Base-by-base conservation (phyloP, 2,329 filamentous ascomycete genomes). In the Apiospora koreana region DNA sequence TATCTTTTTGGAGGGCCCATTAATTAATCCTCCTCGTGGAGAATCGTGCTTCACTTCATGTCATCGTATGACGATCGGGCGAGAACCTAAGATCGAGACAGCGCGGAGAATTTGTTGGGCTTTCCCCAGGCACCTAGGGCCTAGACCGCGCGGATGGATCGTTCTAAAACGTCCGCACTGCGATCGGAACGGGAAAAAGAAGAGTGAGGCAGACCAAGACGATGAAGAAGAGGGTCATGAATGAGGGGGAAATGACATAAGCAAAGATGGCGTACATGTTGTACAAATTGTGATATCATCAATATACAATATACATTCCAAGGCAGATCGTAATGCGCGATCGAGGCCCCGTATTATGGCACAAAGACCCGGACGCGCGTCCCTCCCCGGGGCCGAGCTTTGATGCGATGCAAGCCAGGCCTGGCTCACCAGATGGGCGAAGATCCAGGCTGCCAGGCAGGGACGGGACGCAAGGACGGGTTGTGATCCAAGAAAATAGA, bases 91-190 rank as follows among this genome's bases (percentile, higher is more conserved):
- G 21, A 62, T 62, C 28, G 31, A 62, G 31, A n/a, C 54, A 38
- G 54, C 54, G 28, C 50, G 54, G 54, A 62, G 54, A 62, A 62
- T 62, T 62, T 38, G 54, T 62, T 62, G 54, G 54, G 31, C 54
- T 62, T 62, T 62, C 54, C 54, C 54, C 54, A 62, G 50, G 54
- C 21, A 62, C 54, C 54, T n/a, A 23, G 18, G 54, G 54, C 21
- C 54, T 62, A 35, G 54, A 38, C 54, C 54, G 10, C 31, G 54
- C 18, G 31, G 31, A 62, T 62, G 54, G 54, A 12, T 38, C 18
- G 54, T 18, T 31, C 31, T 4, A 38, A 8, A n/a, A 35, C 50
- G 9, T 62, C 18, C n/a, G n/a, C 18, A 58, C 18, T 58, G 50
- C 18, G 21, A 38, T 38, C 9, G 12, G 14, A 18, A 58, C 25